These are phyloP conservation scores for Setaria viridis DNA, from an alignment of 202 grass and related monocot genomes.

Conservation along the genomic window DNA sequence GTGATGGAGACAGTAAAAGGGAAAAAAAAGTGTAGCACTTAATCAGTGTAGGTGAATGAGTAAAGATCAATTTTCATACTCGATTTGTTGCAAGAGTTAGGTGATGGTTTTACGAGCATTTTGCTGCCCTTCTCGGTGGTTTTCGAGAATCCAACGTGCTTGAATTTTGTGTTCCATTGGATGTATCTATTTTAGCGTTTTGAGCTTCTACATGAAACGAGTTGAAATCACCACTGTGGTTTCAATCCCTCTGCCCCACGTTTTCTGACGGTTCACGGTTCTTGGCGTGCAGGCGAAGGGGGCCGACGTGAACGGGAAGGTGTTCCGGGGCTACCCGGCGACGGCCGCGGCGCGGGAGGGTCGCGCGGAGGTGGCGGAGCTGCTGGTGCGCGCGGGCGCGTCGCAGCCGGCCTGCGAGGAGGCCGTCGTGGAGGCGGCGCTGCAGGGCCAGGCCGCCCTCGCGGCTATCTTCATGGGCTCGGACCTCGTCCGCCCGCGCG, in stretches of 20 bases:
- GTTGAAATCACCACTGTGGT: neutral
- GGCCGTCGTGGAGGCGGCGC: conserved; percentile 86
- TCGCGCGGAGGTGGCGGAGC: conserved; percentile 67
- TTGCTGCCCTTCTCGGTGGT: neutral
- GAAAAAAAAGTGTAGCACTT: neutral
- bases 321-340: conserved; percentile 77
- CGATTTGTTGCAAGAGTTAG: neutral
- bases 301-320: conserved; percentile 89
- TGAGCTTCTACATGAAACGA: neutral
- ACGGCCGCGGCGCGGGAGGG: conserved; percentile 88
- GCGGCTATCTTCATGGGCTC: conserved; percentile 80
- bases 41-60: too few species aligned
- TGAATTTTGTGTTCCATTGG: neutral
- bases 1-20: neutral
- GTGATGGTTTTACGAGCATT: neutral
- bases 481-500: conserved; percentile 77
- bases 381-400: conserved; percentile 77
- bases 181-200: neutral
- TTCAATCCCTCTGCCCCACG: neutral
- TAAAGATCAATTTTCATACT: too few species aligned
- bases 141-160: neutral
- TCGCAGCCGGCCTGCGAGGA: conserved; percentile 96
- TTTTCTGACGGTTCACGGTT: neutral
- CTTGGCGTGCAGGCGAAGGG: conserved; percentile 66
- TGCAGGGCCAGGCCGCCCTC: conserved; percentile 70